phyloP scores from a whole-genome alignment of 2,329 filamentous ascomycete genomes.

The Curvularia eragrostidis region DNA sequence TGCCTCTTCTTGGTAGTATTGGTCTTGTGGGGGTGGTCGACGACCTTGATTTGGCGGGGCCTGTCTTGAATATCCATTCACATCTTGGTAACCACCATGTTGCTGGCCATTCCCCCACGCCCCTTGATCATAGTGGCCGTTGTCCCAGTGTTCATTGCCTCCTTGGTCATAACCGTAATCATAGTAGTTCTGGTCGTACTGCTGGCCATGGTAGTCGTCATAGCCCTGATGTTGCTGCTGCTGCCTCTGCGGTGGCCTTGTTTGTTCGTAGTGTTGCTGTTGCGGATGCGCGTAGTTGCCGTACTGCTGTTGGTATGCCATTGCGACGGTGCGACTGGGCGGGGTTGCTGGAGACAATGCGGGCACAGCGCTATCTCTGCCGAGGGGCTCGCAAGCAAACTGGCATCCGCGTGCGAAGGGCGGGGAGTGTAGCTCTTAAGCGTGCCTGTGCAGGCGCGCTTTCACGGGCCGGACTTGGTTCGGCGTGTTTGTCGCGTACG shows the following conservation, averaged over 20 bases:
- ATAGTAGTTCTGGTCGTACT: slow-evolving; percentile 41
- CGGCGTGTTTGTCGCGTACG: slow-evolving; percentile 19
- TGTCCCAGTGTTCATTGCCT: slow-evolving; percentile 45
- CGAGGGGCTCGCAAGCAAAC: slow-evolving; percentile 29
- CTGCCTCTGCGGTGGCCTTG: slow-evolving; percentile 17
- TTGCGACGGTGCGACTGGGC: slow-evolving; percentile 25
- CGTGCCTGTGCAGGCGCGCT: slow-evolving; percentile 9
- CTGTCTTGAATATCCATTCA: slow-evolving; percentile 31
- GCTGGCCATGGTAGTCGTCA: slow-evolving; percentile 25
- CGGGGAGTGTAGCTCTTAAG: slow-evolving; percentile 24
- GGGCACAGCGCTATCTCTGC: slow-evolving; percentile 23
- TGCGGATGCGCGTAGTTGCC: slow-evolving; percentile 45
- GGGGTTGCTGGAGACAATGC: slow-evolving; percentile 21
- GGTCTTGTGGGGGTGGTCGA: slow-evolving; percentile 28
- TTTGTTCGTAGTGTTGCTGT: slow-evolving; percentile 44
- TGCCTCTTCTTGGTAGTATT: slow-evolving; percentile 37
- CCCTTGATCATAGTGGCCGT: slow-evolving; percentile 43
- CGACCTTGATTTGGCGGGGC: slow-evolving; percentile 23
- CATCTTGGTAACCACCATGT: slow-evolving; percentile 32
- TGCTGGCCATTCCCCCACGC: slow-evolving; percentile 39
- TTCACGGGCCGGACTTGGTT: slow-evolving; percentile 15
- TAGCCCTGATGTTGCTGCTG: slow-evolving; percentile 38
- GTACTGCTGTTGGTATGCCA: slow-evolving; percentile 53
- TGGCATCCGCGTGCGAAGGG: slow-evolving; percentile 32
- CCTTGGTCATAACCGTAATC: slow-evolving; percentile 46